Base-by-base conservation (phyloP, 1,284 basidiomycete genomes). In the Apiotrichum veenhuisii region DNA sequence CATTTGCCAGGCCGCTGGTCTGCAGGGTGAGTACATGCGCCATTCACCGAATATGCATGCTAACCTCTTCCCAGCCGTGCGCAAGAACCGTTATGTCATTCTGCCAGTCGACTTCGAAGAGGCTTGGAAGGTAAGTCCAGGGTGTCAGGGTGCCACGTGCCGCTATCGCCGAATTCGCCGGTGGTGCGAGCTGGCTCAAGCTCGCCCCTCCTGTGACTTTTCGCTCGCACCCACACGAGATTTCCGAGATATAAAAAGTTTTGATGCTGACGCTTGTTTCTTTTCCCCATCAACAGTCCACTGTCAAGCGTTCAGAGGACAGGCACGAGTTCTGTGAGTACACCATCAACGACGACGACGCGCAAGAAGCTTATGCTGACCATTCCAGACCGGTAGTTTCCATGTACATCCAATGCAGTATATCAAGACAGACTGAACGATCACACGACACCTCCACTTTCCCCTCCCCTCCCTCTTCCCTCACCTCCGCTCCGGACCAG, bases 71-170 rank as follows among this genome's bases (percentile, higher is more conserved):
- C 48, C 66, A 94, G 92, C 95, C 64, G 95, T 98, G 33, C 86
- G 95, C 59, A 97, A 96, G 81, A 98, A 98, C 77, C 86, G 96
- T 70, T 99, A 98, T 77, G 85, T 99, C 55, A 95, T 99, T 73
- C 81, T 98, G 48, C 95, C 96, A 0, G 85, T 89, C 33, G 96
- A 99, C 82, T 98, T 98, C 74, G 96, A 98, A 76, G 93, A 97
- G 78, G 91, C 91, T 70, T 97, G 93, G 92, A 97, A 96, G 83
- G 91, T 94, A 67, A 73, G 88, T 84, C 14, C 15, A 11, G 20
- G 27, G n/a, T 25, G 54, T 12, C 30, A 30, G 30, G 30, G 30
- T 56, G 58, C 57, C 61, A 62, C 61, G 56, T 36, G 50, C 51
- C 51, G 56, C 54, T 52, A 50, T 55, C 55, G 36, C 46, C 46